Base-by-base conservation (phyloP, 495 filamentous ascomycete species). In the Entonaema liquescens region DNA sequence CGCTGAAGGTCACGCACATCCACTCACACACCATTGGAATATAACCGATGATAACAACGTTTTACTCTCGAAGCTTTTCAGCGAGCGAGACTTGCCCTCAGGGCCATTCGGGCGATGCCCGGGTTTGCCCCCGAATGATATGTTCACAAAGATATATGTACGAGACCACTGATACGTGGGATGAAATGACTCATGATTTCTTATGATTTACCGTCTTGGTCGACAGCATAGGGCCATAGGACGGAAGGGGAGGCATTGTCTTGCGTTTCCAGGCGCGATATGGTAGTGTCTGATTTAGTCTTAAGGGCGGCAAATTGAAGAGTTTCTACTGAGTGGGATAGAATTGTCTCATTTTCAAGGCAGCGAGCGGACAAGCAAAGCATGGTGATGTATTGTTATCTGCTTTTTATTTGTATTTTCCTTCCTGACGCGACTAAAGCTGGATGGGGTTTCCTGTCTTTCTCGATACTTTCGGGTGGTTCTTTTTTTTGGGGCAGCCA, bases 1-100 rank as follows among this genome's bases (percentile, higher is more conserved):
- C 82, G 81, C 55, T 83, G 47, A 75, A 65, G 64, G 49, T 62
- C 26, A 28, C 25, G 21, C 31, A 40, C 49, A 35, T n/a, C 59
- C 6, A 47, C 42, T 23, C 42, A 47, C 9, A 47, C 31, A 56
- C 49, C 62, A 62, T 70, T 54, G 67, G 65, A 55, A 67, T 21
- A n/a, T 54, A 44, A 19, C 62, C 70, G 64, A 70, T 62, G 57
- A 59, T 58, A 70, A 35, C 62, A 67, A 71, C 67, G 64, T 67
- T 71, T 65, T 70, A 61, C 25, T 72, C 62, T 67, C 67, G 64
- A 44, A 44, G 50, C 56, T 64, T 71, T 65, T 59, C 36, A 66
- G 68, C 66, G 13, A 54, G 47, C 64, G 67, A 64, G 71, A 65
- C 52, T 59, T 44, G 35, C 59, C 62, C 47, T 28, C 44, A 29